Conservation (phyloP, 805 yeast species). For the Lachancea sp. region DNA sequence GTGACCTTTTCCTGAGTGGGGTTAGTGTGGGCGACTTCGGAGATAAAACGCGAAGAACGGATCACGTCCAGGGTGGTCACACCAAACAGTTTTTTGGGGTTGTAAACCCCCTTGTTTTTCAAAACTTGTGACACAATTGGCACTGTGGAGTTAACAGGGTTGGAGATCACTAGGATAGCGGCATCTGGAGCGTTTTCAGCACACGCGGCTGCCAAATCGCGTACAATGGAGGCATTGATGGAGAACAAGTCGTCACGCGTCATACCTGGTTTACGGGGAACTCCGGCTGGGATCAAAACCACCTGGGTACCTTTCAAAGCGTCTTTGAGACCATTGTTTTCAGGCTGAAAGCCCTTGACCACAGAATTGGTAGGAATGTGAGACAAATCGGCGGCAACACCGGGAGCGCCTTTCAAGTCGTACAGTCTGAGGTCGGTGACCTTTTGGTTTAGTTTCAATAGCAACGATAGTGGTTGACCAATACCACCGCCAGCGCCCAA, state of each 20-base stretch:
- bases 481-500: constrained; percentile 91
- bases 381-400: constrained; percentile 94
- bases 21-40: constrained; percentile 47
- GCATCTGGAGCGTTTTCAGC: constrained; percentile 85
- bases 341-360: constrained; percentile 85
- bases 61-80: constrained; percentile 91
- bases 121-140: constrained; percentile 93
- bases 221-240: constrained; percentile 92
- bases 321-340: constrained; percentile 56
- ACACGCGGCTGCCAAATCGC: constrained; percentile 81
- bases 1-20: constrained; percentile 73
- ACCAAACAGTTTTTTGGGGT: constrained; percentile 90
- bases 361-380: constrained; percentile 90
- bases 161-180: constrained; percentile 72
- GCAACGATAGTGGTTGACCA: constrained; percentile 81
- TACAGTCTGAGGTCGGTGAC: constrained; percentile 81
- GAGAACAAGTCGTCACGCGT: constrained; percentile 95
- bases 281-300: constrained; percentile 94
- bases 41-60: constrained; percentile 80
- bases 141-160: constrained; percentile 96
- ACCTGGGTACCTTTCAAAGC: constrained; percentile 72
- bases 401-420: constrained; percentile 89
- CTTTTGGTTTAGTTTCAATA: constrained; percentile 81
- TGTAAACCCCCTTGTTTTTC: constrained; percentile 78
- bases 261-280: constrained; percentile 98